Evolutionary conservation across 108 stramenopile species (phyloP), one percentile per base, ranked within the genome.

Genomic region (Cyclostephanos tholiformis): DNA sequence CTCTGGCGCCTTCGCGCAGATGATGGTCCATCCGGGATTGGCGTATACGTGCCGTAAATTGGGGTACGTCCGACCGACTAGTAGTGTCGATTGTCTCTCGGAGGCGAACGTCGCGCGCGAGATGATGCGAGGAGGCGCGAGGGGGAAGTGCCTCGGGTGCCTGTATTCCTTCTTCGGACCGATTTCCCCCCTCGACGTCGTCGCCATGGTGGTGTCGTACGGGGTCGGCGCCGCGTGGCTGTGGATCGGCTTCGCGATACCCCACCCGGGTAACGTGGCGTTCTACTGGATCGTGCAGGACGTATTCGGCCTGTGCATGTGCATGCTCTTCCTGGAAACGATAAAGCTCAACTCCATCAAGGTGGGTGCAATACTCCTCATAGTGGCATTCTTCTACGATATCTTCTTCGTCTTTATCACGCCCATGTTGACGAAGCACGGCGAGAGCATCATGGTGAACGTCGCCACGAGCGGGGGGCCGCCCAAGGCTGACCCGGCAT

Each of bases 321-420:
- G 91, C 85, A 83, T 93, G 29, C 66, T 86, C 19, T 90, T 92
- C 61, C 51, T 95, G 19, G 66, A 76, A 26, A 74, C 89, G 10
- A 84, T 96, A 50, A 89, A 87, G 65, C 74, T 96, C 52, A 80
- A 84, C 46, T 67, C 73, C 16, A 86, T 92, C 70, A 84, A 81
- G 67, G 94, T 96, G 62, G 96, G 90, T 13, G 85, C 92, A 6
- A 63, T 87, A 10, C 69, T 95, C 20, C 70, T 96, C 61, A 77
- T 77, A 26, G 88, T 91, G 58, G 92, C 91, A 0, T 95, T 97
- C 79, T 74, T 91, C 30, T 96, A 96, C 71, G 96, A 96, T 71
- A 93, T 96, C 17, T 96, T 94, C 76, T 96, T 94, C 78, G 96
- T 96, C 30, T 96, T 96, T 62, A 38, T 93, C 16, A 88, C 88